These are phyloP conservation scores for Colletotrichum costaricense DNA, from an alignment of 2,329 filamentous ascomycete genomes.

Conservation along the genomic window DNA sequence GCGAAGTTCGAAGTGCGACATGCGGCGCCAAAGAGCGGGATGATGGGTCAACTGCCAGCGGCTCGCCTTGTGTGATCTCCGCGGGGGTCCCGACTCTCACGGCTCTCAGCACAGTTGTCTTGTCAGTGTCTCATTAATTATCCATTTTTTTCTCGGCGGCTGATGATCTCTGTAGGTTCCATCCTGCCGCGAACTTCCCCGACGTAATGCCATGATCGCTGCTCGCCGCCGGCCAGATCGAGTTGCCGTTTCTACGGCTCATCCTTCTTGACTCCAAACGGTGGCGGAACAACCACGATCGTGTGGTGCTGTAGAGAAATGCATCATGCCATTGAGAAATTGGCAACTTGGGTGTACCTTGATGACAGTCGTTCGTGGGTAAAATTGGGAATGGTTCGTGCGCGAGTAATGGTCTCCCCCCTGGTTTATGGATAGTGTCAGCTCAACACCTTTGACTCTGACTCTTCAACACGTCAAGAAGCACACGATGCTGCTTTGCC, in stretches of 20 bases:
- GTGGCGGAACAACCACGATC: background rate
- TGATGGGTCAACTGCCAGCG: background rate
- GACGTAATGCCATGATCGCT: background rate
- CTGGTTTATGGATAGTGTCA: background rate
- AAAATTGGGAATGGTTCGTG: background rate
- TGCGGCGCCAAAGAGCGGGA: background rate
- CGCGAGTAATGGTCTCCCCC: background rate
- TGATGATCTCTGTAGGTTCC: background rate
- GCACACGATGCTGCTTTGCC: background rate
- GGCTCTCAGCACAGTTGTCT: background rate
- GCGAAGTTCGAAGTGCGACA: constrained; percentile 5
- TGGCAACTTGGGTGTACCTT: background rate
- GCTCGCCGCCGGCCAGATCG: background rate
- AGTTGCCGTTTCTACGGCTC: background rate
- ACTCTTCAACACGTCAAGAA: background rate
- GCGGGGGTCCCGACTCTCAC: background rate
- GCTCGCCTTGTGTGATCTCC: background rate
- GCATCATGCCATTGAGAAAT: background rate
- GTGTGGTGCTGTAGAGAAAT: background rate
- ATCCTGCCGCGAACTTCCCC: background rate
- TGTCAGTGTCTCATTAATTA: background rate
- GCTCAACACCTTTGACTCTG: background rate
- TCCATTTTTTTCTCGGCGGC: background rate
- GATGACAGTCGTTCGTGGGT: background rate
- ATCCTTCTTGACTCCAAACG: too few species aligned